Percentiles rank a stretch among this genome's conserved stretches.
These are phyloP conservation scores for Tulasnella sp. DNA, from an alignment of 768 basidiomycete species.

Conservation along the genomic window DNA sequence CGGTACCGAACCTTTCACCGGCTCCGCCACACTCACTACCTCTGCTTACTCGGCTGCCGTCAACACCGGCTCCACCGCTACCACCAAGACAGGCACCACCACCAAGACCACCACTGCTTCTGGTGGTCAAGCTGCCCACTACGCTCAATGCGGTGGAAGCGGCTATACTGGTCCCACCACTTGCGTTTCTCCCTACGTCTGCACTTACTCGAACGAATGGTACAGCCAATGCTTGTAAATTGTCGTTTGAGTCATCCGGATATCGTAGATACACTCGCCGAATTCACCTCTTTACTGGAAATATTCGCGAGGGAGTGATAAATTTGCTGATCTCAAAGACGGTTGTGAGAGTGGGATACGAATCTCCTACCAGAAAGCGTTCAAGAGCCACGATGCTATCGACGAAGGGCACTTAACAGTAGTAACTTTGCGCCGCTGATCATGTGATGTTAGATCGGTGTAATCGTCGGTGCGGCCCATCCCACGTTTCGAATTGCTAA, in stretches of 20 bases:
- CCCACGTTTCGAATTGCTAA: too few species aligned
- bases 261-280: not conserved
- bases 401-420: too few species aligned
- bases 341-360: too few species aligned
- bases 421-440: too few species aligned
- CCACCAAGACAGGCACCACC: not conserved
- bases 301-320: too few species aligned
- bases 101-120: not conserved
- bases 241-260: not conserved
- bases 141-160: slow-evolving; percentile 2
- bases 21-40: not conserved
- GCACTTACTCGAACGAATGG: slow-evolving; percentile 16
- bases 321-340: too few species aligned
- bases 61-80: not conserved
- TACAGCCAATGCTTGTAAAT: slow-evolving; percentile 19
- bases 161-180: slow-evolving; percentile 17
- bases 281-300: not conserved
- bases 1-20: slow-evolving; percentile 52
- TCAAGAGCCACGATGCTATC: too few species aligned
- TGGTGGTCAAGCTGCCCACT: not conserved
- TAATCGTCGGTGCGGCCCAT: too few species aligned
- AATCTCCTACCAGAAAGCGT: too few species aligned
- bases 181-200: slow-evolving; percentile 17
- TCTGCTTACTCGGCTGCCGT: not conserved
- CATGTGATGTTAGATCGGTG: too few species aligned